Conservation (phyloP, 2,329 filamentous ascomycete species). For the Xylogone sp. region DNA sequence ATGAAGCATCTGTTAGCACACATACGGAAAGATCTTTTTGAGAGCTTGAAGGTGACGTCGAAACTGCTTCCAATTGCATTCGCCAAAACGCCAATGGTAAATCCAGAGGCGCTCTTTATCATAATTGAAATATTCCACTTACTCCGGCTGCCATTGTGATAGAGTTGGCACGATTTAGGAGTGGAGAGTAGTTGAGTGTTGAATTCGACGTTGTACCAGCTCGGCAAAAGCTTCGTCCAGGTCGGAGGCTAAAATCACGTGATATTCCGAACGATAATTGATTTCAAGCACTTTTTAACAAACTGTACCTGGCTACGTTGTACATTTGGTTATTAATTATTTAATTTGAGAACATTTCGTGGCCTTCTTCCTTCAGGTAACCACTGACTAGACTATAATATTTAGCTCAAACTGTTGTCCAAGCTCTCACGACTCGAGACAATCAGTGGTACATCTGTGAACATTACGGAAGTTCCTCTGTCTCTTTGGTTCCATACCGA, state of each 20-base stretch:
- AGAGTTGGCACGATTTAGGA: conserved; percentile 44
- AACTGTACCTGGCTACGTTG: too few species aligned
- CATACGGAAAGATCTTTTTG: too few species aligned
- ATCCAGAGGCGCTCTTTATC: conserved; percentile 5
- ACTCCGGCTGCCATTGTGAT: conserved; percentile 64
- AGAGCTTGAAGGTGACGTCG: conserved; percentile 16
- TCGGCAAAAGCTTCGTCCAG: conserved; percentile 13
- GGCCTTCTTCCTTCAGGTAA: too few species aligned
- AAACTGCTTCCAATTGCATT: background rate
- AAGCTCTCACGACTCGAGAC: too few species aligned
- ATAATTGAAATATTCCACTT: conserved; percentile 41
- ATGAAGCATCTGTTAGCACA: conserved; percentile 17
- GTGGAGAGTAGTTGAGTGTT: conserved; percentile 42
- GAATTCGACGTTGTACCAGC: conserved; percentile 13
- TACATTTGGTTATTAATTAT: too few species aligned
- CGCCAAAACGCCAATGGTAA: background rate
- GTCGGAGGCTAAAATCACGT: conserved; percentile 16
- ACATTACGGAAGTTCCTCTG: background rate
- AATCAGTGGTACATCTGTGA: too few species aligned
- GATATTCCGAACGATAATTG: conserved; percentile 5
- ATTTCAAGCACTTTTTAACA: too few species aligned
- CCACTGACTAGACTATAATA: too few species aligned
- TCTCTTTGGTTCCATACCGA: background rate
- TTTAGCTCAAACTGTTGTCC: too few species aligned
- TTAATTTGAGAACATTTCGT: too few species aligned